Conservation (phyloP, 139 green algal species). For the Eudorina sp. region DNA sequence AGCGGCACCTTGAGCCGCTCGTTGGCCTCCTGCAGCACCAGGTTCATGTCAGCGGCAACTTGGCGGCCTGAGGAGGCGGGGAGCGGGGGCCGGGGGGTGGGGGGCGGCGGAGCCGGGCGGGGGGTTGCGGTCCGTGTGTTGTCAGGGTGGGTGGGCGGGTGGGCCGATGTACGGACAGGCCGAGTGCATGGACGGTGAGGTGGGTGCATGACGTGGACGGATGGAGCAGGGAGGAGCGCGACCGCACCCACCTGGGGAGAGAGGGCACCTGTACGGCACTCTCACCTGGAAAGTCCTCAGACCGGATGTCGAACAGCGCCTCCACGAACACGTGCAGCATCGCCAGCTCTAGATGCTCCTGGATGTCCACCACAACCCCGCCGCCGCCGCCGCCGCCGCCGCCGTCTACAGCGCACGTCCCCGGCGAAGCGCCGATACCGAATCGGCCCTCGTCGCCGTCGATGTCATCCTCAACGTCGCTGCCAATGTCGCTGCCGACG, state of each 20-base stretch:
- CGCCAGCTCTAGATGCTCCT: conserved; percentile 61
- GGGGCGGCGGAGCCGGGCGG: background rate
- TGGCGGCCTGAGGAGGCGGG: conserved; percentile 25
- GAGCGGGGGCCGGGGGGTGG: background rate
- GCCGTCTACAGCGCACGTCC: background rate
- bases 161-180: background rate
- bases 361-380: conserved; percentile 34
- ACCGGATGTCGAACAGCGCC: conserved; percentile 63
- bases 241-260: no score
- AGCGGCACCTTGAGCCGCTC: conserved; percentile 67
- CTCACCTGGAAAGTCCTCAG: conserved; percentile 55
- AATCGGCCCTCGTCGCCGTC: background rate
- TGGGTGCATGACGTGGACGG: background rate
- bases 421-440: no score
- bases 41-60: conserved; percentile 63
- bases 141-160: no score
- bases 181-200: background rate
- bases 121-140: no score
- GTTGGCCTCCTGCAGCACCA: conserved; percentile 69
- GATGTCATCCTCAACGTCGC: background rate
- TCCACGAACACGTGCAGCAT: conserved; percentile 73
- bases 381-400: no score
- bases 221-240: background rate
- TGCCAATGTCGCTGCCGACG: background rate
- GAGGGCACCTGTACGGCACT: no score